These are phyloP conservation scores for Sphaerulina musiva DNA, from an alignment of 2,329 filamentous ascomycete genomes.

Conservation along the genomic window DNA sequence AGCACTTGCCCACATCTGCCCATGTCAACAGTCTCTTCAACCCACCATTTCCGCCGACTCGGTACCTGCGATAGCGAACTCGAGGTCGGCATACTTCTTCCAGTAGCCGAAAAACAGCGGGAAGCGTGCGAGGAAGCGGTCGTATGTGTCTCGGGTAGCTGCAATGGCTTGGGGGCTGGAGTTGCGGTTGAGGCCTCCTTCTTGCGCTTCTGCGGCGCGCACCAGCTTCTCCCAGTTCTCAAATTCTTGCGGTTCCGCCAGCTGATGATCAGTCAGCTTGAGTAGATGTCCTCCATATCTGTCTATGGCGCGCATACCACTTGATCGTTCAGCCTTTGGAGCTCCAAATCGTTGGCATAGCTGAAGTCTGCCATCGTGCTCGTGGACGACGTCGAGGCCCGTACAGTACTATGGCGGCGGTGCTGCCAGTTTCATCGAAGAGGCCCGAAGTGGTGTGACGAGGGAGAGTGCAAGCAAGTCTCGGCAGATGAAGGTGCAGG, in stretches of 20 bases:
- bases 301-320: constrained; percentile 20
- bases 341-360: constrained; percentile 29
- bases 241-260: constrained; percentile 77
- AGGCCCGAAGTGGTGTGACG: background rate
- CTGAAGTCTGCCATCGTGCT: constrained; percentile 30
- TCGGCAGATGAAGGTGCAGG: background rate
- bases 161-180: constrained; percentile 90
- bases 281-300: background rate
- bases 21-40: background rate
- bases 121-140: constrained; percentile 89
- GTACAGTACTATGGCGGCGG: background rate
- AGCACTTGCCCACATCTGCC: constrained; percentile 27
- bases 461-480: background rate
- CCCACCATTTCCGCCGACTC: constrained; percentile 94
- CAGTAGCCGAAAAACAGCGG: constrained; percentile 96
- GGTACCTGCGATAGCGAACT: constrained; percentile 93
- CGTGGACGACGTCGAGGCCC: background rate
- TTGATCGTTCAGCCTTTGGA: constrained; percentile 29
- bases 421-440: constrained; percentile 2
- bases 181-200: constrained; percentile 92
- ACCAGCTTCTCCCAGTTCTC: constrained; percentile 93
- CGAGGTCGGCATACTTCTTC: constrained; percentile 98
- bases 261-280: constrained; percentile 35
- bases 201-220: constrained; percentile 71
- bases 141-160: constrained; percentile 78